Percentiles rank a stretch among this genome's conserved stretches.
These are phyloP conservation scores for Neoboletus subvelutipes DNA, from an alignment of 768 basidiomycete genomes.

Conservation along the genomic window DNA sequence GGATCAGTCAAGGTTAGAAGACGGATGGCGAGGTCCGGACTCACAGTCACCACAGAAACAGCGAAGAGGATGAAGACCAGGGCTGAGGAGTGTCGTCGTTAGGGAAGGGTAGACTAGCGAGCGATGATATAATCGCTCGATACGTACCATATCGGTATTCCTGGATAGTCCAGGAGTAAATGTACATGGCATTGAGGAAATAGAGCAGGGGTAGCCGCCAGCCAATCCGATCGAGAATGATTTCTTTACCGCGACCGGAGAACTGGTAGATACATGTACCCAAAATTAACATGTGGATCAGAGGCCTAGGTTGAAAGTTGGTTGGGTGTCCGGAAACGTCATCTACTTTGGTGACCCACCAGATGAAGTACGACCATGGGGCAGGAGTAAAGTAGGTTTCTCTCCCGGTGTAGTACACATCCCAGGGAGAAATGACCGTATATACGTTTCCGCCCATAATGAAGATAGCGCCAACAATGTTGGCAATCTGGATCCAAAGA, in stretches of 20 bases:
- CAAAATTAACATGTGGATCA: constrained; percentile 65
- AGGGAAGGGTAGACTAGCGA: constrained; percentile 1
- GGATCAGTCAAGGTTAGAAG: background rate
- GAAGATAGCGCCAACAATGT: constrained; percentile 54
- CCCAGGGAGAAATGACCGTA: constrained; percentile 54
- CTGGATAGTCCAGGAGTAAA: constrained; percentile 55
- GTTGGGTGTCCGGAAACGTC: background rate
- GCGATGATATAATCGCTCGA: background rate
- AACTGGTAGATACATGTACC: constrained; percentile 65
- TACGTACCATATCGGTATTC: constrained; percentile 46
- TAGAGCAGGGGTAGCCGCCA: constrained; percentile 66
- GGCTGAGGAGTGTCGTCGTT: constrained; percentile 24
- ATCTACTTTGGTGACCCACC: constrained; percentile 36
- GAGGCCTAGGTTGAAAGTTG: constrained; percentile 39
- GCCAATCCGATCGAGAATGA: constrained; percentile 62
- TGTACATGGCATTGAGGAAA: constrained; percentile 62
- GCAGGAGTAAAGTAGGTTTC: constrained; percentile 71
- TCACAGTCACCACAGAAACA: constrained; percentile 52
- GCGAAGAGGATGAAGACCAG: constrained; percentile 43
- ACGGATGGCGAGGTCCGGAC: background rate
- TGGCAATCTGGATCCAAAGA: constrained; percentile 41
- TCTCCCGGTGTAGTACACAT: constrained; percentile 47
- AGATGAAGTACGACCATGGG: constrained; percentile 60
- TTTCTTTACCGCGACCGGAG: constrained; percentile 50
- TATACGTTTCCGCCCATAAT: constrained; percentile 64